Conservation (phyloP, 2,329 filamentous ascomycete genomes). For the Diaporthe helianthi region DNA sequence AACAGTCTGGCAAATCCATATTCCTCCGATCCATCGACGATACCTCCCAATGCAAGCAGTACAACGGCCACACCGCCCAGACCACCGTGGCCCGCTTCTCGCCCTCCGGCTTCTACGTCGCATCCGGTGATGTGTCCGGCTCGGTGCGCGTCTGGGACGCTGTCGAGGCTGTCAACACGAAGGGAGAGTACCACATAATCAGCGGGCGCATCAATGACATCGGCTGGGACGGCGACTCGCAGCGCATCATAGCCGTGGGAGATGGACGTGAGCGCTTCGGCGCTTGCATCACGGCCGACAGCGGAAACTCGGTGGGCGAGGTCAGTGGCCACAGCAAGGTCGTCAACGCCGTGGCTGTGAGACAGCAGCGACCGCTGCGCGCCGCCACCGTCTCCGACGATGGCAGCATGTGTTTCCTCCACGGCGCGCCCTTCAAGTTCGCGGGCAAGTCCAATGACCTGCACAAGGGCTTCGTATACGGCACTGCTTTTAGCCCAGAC, state of each 20-base stretch:
- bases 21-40: slow-evolving; percentile 95
- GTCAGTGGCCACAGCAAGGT: slow-evolving; percentile 89
- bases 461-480: slow-evolving; percentile 90
- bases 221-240: slow-evolving; percentile 96
- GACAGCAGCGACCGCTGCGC: slow-evolving; percentile 86
- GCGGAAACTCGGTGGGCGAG: slow-evolving; percentile 94
- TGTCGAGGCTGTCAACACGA: slow-evolving; percentile 82
- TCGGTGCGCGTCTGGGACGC: slow-evolving; percentile 92
- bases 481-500: slow-evolving; percentile 88
- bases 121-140: slow-evolving; percentile 86
- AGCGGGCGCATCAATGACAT: slow-evolving; percentile 95
- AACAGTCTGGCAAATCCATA: slow-evolving; percentile 91
- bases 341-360: slow-evolving; percentile 90
- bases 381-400: slow-evolving; percentile 52
- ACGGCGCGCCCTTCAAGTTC: slow-evolving; percentile 77
- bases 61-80: slow-evolving; percentile 85
- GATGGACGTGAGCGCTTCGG: slow-evolving; percentile 94
- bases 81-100: slow-evolving; percentile 95
- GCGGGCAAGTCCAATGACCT: slow-evolving; percentile 79
- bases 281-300: slow-evolving; percentile 93
- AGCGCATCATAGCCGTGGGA: slow-evolving; percentile 94
- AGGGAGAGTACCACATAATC: slow-evolving; percentile 94
- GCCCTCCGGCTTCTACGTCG: slow-evolving; percentile 93
- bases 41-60: slow-evolving; percentile 84
- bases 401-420: slow-evolving; percentile 48